Conservation (phyloP, 345 rosid species). For the Physaria fendleri region DNA sequence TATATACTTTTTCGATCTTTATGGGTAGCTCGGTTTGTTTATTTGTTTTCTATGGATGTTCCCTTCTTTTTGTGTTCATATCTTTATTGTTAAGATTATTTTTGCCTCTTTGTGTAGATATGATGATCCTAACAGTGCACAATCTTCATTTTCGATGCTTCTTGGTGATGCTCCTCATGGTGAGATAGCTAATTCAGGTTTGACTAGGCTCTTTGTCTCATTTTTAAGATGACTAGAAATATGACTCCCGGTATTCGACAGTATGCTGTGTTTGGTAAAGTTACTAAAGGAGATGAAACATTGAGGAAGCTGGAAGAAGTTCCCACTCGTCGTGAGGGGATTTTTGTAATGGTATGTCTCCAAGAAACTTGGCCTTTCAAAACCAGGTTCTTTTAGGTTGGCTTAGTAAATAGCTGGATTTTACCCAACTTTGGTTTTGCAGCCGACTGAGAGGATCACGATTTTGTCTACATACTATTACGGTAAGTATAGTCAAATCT, state of each 20-base stretch:
- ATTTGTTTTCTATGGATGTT: background rate
- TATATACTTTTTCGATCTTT: slow-evolving; percentile 4
- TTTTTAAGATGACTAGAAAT: background rate
- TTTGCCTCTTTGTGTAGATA: slow-evolving; percentile 34
- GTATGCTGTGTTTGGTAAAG: slow-evolving; percentile 97
- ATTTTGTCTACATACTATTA: slow-evolving; percentile 75
- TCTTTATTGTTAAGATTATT: background rate
- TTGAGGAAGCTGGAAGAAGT: too few species aligned
- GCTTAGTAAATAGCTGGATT: slow-evolving; percentile 1
- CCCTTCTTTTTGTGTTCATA: background rate
- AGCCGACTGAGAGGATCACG: slow-evolving; percentile 71
- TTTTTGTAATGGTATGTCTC: slow-evolving; percentile 78
- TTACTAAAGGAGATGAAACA: too few species aligned
- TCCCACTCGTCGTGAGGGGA: slow-evolving; percentile 86
- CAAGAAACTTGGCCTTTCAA: background rate
- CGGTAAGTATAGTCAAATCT: slow-evolving; percentile 22
- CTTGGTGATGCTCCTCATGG: slow-evolving; percentile 97
- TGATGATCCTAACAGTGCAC: slow-evolving; percentile 82
- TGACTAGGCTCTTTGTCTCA: background rate
- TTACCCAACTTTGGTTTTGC: background rate
- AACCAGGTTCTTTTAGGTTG: background rate
- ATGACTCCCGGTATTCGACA: slow-evolving; percentile 29
- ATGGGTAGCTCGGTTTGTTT: background rate
- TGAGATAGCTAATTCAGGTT: slow-evolving; percentile 19
- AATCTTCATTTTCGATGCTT: slow-evolving; percentile 92